Base-by-base conservation (phyloP, 177 flowering plant species). In the Telopea speciosissima region DNA sequence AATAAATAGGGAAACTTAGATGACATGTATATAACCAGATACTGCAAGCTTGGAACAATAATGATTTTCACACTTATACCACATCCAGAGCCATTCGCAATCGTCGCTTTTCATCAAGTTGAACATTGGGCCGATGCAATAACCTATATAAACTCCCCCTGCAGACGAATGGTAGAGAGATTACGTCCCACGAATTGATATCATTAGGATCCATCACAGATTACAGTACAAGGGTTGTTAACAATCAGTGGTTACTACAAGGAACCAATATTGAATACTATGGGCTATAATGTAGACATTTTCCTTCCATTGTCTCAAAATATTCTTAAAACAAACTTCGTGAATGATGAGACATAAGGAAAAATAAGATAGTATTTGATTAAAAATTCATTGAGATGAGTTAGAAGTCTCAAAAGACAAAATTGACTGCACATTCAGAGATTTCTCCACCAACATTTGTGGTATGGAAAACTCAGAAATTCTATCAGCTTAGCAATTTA, bases 61-160 rank as follows among this genome's bases (percentile, higher is more conserved):
- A 31, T n/a, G 12, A 68, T 49, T 36, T 22, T 31, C 59, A 33
- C 78, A 67, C 25, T 67, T 22, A 68, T 90, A 94, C 98, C 96
- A 93, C 98, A 83, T 93, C 97, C 65, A 93, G 81, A 78, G 98
- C 97, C 98, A 93, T 91, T 72, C 81, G 79, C 81, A 93, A 67
- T 62, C 97, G 87, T 68, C 96, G 84, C 74, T 81, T 93, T 75
- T 90, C 98, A 78, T 89, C 94, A 65, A 93, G 80, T 72, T 81
- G 90, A 74, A 76, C 52, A 72, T 80, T 86, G 44, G 96, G 87
- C 24, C 93, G 93, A 79, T 91, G 98, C 67, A 93, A 68, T 69
- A 93, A 77, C 83, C 84, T 90, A 77, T 85, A 93, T 66, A 93
- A 84, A 85, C 98, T 93, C 52, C 96, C 97, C 86, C 98, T 93